Evolutionary conservation across 1,284 basidiomycete species (phyloP).

Genomic region (Irpex sp.): DNA sequence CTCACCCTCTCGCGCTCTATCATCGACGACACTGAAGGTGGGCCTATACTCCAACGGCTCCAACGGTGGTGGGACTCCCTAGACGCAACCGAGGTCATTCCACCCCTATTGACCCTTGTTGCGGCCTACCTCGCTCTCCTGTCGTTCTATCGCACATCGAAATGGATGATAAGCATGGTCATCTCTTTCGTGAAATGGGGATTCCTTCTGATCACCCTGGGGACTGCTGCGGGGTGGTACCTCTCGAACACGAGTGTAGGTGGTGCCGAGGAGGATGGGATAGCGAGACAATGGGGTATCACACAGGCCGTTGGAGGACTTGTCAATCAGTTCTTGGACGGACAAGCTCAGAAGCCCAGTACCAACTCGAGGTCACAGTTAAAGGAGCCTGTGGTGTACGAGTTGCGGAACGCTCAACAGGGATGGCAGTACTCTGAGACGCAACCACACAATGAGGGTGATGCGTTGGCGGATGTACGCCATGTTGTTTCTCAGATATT

Average conservation of each 20-base stretch:
- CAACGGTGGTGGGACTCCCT: slow-evolving; percentile 44
- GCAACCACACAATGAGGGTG: slow-evolving; percentile 28
- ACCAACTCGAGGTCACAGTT: slow-evolving; percentile 23
- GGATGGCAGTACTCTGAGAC: slow-evolving; percentile 66
- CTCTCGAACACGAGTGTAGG: slow-evolving; percentile 43
- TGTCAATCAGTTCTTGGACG: slow-evolving; percentile 53
- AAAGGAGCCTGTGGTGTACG: slow-evolving; percentile 65
- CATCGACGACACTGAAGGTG: slow-evolving; percentile 20
- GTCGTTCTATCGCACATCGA: slow-evolving; percentile 80
- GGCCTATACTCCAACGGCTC: not conserved
- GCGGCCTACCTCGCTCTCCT: slow-evolving; percentile 78
- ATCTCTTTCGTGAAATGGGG: slow-evolving; percentile 85
- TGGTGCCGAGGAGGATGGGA: slow-evolving; percentile 24
- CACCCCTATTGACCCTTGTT: slow-evolving; percentile 77
- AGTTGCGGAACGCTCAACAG: slow-evolving; percentile 67
- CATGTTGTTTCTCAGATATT: slow-evolving; percentile 53
- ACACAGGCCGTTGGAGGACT: slow-evolving; percentile 46
- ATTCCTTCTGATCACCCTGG: slow-evolving; percentile 58
- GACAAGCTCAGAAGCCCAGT: slow-evolving; percentile 41
- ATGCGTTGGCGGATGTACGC: slow-evolving; percentile 37
- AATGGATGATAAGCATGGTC: slow-evolving; percentile 73
- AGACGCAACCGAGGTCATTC: slow-evolving; percentile 73
- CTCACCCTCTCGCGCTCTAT: slow-evolving; percentile 56
- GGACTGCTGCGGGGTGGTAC: slow-evolving; percentile 61
- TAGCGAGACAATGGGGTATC: slow-evolving; percentile 39